Evolutionary conservation across 352 stramenopile species (phyloP).

Genomic region (Pythium brachiatum): DNA sequence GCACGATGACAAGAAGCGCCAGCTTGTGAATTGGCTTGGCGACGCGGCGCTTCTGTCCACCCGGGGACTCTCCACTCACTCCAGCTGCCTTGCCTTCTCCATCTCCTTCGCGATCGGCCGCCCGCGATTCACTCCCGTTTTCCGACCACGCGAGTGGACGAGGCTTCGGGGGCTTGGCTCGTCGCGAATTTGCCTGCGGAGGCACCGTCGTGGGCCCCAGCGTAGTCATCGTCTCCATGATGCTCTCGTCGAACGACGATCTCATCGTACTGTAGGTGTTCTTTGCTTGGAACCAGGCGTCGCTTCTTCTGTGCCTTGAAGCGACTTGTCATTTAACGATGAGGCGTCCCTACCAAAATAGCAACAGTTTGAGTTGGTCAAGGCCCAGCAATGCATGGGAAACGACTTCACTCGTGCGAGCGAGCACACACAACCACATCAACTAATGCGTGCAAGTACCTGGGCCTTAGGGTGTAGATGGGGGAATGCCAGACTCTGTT

Average conservation of each 20-base stretch:
- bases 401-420: background rate
- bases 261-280: conserved; percentile 13
- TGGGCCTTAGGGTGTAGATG: background rate
- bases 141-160: conserved; percentile 26
- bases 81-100: background rate
- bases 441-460: background rate
- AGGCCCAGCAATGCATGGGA: background rate
- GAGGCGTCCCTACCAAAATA: too few relatives aligned
- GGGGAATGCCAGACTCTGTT: conserved; percentile 9
- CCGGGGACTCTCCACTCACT: background rate
- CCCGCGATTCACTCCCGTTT: conserved; percentile 7
- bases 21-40: conserved; percentile 25
- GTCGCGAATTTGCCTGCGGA: background rate
- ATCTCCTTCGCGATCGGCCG: conserved; percentile 5
- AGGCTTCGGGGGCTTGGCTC: conserved; percentile 5
- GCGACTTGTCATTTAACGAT: too few relatives aligned
- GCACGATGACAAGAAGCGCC: conserved; percentile 22
- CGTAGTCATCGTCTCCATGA: conserved; percentile 25
- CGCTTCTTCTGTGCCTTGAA: too few relatives aligned
- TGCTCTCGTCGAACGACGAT: conserved; percentile 18
- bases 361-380: too few relatives aligned
- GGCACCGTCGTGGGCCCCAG: conserved; percentile 16
- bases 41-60: background rate
- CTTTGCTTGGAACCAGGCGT: too few relatives aligned
- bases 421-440: too few relatives aligned